These are phyloP conservation scores for Medicago lupulina DNA, from an alignment of 306 rosid genomes.

Conservation along the genomic window DNA sequence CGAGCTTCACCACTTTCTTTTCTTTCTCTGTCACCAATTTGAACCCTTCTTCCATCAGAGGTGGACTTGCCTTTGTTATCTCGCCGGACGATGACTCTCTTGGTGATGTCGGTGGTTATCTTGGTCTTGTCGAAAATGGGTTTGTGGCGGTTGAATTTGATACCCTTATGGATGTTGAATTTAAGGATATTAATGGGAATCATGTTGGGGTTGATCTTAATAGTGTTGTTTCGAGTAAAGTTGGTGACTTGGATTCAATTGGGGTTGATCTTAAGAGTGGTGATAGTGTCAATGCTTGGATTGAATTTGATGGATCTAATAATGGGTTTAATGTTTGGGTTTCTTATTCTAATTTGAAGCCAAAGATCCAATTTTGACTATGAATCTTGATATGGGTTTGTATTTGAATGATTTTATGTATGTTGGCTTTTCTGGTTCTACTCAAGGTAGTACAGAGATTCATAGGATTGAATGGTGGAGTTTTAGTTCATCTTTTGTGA, in stretches of 20 bases:
- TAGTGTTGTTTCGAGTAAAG: conserved; percentile 68
- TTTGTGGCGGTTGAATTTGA: conserved; percentile 94
- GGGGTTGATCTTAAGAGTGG: conserved; percentile 90
- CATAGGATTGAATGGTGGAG: conserved; percentile 97
- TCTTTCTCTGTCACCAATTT: conserved; percentile 77
- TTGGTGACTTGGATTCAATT: conserved; percentile 58
- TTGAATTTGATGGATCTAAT: conserved; percentile 72
- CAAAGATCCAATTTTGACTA: conserved; percentile 72
- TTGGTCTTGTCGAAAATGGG: conserved; percentile 61
- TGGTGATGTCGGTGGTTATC: conserved; percentile 80
- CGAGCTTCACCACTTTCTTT: conserved; percentile 86
- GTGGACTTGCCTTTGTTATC: conserved; percentile 83
- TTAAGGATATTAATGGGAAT: conserved; percentile 87
- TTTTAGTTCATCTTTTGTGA: conserved; percentile 71
- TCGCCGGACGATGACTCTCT: conserved; percentile 63
- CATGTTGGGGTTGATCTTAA: conserved; percentile 94
- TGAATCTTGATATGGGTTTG: conserved; percentile 68
- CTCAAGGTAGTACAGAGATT: conserved; percentile 93
- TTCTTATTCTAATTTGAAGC: conserved; percentile 90
- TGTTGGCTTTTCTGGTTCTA: conserved; percentile 95
- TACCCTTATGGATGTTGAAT: conserved; percentile 90
- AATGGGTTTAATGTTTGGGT: conserved; percentile 67
- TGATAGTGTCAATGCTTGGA: conserved; percentile 82
- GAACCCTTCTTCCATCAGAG: conserved; percentile 93
- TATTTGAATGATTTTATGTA: conserved; percentile 84